Conservation (phyloP, 306 rosid species). For the Begonia fuchsioides region DNA sequence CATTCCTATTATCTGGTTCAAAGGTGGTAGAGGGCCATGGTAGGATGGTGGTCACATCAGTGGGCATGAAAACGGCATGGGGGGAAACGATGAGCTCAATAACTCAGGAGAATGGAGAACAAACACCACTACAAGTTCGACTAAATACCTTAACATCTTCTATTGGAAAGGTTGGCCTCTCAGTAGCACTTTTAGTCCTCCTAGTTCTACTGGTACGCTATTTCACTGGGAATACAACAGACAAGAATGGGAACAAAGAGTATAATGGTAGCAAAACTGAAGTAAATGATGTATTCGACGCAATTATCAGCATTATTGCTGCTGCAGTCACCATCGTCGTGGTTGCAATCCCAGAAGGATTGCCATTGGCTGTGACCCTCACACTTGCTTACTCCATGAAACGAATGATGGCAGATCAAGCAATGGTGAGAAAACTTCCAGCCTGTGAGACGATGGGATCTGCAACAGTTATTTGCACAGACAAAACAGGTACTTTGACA, state of each 20-base stretch:
- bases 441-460: slow-evolving; percentile 96
- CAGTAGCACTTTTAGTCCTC: slow-evolving; percentile 75
- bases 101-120: slow-evolving; percentile 35
- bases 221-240: slow-evolving; percentile 54
- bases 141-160: slow-evolving; percentile 63
- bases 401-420: slow-evolving; percentile 86
- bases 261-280: slow-evolving; percentile 25
- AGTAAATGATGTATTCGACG: slow-evolving; percentile 25
- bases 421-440: slow-evolving; percentile 83
- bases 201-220: slow-evolving; percentile 57
- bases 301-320: slow-evolving; percentile 44
- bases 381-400: slow-evolving; percentile 90
- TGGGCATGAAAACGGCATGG: slow-evolving; percentile 78
- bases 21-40: slow-evolving; percentile 65
- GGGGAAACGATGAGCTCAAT: slow-evolving; percentile 89
- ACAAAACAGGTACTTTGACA: slow-evolving; percentile 77
- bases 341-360: slow-evolving; percentile 88
- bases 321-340: slow-evolving; percentile 78
- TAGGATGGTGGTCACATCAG: slow-evolving; percentile 59
- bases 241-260: slow-evolving; percentile 29
- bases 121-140: slow-evolving; percentile 75
- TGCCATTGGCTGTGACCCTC: slow-evolving; percentile 78
- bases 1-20: slow-evolving; percentile 71
- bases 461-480: slow-evolving; percentile 78
- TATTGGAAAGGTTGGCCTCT: slow-evolving; percentile 77